Percentiles rank a stretch among this genome's conserved stretches.
phyloP scores from a whole-genome alignment of 371 early-diverging fungal genomes.

The Circinella minor region DNA sequence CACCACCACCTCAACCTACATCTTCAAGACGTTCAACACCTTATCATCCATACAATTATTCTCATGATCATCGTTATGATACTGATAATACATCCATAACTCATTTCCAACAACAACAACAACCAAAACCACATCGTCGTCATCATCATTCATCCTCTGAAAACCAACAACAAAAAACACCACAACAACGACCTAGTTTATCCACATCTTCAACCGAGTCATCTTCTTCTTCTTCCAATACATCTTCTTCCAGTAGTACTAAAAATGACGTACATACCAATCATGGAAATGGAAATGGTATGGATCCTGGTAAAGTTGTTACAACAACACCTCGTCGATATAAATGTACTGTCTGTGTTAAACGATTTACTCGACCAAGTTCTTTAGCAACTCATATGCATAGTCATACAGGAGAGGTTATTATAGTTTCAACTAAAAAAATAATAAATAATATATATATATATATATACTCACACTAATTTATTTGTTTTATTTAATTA shows the following conservation, averaged over 20 bases:
- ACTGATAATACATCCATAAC: no score
- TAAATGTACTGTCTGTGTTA: slow-evolving; percentile 53
- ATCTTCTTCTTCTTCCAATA: background rate
- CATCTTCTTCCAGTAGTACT: background rate
- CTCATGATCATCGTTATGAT: no score
- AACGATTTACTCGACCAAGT: slow-evolving; percentile 65
- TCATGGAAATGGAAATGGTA: background rate
- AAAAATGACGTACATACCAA: background rate
- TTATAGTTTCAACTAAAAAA: background rate
- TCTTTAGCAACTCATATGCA: slow-evolving; percentile 64
- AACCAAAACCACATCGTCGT: background rate
- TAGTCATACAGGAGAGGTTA: slow-evolving; percentile 65
- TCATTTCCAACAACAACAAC: background rate
- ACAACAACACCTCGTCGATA: slow-evolving; percentile 31
- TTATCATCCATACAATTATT: slow-evolving; percentile 1
- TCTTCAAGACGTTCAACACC: background rate
- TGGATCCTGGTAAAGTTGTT: slow-evolving; percentile 1
- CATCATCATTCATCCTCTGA: slow-evolving; percentile 5
- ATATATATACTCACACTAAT: no score
- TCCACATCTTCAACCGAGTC: background rate
- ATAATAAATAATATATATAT: background rate
- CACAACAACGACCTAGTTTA: slow-evolving; percentile 1
- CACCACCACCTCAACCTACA: background rate
- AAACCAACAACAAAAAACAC: background rate
- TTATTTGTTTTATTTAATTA: no score